Conservation (phyloP, 2,329 filamentous ascomycete genomes). For the Raffaelea arxii region DNA sequence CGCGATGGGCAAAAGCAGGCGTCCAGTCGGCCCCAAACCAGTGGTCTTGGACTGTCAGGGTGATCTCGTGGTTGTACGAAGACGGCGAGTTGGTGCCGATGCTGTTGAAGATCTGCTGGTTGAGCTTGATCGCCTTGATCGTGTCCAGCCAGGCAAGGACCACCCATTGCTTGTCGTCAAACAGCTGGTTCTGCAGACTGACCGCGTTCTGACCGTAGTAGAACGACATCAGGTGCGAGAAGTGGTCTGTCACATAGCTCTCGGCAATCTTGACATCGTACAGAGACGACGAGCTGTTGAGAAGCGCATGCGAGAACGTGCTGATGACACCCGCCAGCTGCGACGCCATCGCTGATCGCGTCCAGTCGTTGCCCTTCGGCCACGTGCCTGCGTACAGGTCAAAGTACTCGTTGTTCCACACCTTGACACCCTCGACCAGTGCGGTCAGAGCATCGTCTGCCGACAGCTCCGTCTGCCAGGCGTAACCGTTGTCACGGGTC, state of each 20-base stretch:
- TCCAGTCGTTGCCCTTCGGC: background rate
- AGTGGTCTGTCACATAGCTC: background rate
- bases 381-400: background rate
- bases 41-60: background rate
- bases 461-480: background rate
- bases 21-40: conserved; percentile 75
- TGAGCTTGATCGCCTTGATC: background rate
- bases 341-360: background rate
- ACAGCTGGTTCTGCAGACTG: background rate
- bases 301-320: background rate
- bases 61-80: background rate
- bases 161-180: background rate
- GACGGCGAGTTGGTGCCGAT: background rate
- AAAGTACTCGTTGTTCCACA: background rate
- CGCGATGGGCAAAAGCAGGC: conserved; percentile 68
- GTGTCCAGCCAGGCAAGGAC: background rate
- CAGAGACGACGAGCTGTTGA: background rate
- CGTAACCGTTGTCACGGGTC: too few species aligned
- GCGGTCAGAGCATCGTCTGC: background rate
- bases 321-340: background rate
- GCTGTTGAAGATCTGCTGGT: background rate
- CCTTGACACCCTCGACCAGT: background rate
- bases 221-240: background rate
- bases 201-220: background rate
- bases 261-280: background rate